phyloP scores from a whole-genome alignment of 345 rosid genomes.

The Durio zibethinus region DNA sequence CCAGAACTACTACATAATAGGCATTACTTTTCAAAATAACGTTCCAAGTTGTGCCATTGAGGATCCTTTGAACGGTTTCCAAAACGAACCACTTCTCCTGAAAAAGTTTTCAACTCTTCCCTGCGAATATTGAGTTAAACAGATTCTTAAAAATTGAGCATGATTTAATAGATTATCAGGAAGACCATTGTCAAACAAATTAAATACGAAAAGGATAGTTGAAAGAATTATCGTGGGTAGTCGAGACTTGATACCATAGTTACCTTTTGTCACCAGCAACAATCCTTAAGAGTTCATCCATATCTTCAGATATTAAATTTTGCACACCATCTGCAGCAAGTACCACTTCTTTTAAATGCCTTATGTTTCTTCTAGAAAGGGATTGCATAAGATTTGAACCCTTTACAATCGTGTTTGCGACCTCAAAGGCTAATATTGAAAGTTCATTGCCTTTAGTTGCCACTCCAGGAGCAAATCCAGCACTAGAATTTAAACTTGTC shows the following conservation, averaged over 20 bases:
- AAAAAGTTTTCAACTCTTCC: constrained; percentile 76
- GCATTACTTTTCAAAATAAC: constrained; percentile 78
- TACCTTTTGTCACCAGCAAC: constrained; percentile 86
- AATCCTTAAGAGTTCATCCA: constrained; percentile 59
- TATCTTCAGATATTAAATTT: constrained; percentile 69
- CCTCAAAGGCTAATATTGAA: constrained; percentile 79
- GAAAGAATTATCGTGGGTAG: not conserved
- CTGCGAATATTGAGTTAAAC: constrained; percentile 34
- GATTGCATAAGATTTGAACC: constrained; percentile 83
- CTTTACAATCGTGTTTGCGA: constrained; percentile 86
- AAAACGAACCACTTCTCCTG: constrained; percentile 89
- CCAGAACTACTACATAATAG: not conserved
- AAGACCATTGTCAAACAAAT: not conserved
- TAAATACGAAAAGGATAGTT: constrained; percentile 3
- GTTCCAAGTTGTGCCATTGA: constrained; percentile 90
- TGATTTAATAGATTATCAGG: not conserved
- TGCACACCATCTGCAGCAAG: constrained; percentile 76
- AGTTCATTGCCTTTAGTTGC: constrained; percentile 71
- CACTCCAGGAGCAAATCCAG: constrained; percentile 70
- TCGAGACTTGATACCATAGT: not conserved
- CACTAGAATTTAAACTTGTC: constrained; percentile 61
- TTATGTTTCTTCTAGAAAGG: constrained; percentile 55
- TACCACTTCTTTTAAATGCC: constrained; percentile 54
- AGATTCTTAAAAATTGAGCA: not conserved
- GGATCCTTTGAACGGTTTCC: constrained; percentile 94